phyloP scores from a whole-genome alignment of 208 protist species.

The Leptomonas seymouri region DNA sequence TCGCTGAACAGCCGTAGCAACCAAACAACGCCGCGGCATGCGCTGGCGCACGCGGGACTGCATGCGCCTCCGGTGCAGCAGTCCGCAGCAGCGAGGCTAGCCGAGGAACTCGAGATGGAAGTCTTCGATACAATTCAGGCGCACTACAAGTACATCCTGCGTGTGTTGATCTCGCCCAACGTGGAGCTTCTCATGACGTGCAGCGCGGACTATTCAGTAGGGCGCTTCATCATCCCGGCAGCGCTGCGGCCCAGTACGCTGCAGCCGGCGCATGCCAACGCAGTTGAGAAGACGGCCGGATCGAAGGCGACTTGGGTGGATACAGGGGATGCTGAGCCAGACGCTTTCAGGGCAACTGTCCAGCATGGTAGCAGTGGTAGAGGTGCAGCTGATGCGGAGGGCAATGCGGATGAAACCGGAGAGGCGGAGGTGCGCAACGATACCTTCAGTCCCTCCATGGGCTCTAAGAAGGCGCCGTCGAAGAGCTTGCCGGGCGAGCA shows the following conservation, averaged over 20 bases:
- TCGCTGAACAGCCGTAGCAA: slow-evolving; percentile 16
- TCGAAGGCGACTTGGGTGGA: neutral
- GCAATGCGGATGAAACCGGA: neutral
- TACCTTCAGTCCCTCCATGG: slow-evolving; percentile 20
- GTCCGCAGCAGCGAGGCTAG: slow-evolving; percentile 19
- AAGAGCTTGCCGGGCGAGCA: slow-evolving; percentile 1
- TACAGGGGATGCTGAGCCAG: neutral
- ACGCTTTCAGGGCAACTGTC: neutral
- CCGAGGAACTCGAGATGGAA: slow-evolving; percentile 62
- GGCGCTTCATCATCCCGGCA: slow-evolving; percentile 64
- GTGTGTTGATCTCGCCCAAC: slow-evolving; percentile 76
- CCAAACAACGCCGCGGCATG: slow-evolving; percentile 4
- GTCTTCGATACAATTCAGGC: slow-evolving; percentile 79
- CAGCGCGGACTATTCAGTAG: slow-evolving; percentile 86
- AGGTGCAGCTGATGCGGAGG: neutral
- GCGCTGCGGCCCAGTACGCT: slow-evolving; percentile 26
- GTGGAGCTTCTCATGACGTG: slow-evolving; percentile 73
- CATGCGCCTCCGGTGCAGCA: slow-evolving; percentile 1
- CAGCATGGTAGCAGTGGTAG: neutral
- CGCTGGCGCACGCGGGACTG: neutral
- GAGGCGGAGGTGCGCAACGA: slow-evolving; percentile 15
- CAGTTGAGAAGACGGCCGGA: neutral
- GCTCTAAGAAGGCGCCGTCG: slow-evolving; percentile 23
- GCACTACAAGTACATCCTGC: slow-evolving; percentile 91
- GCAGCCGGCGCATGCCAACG: neutral